A percentile compares a stretch with the other conserved stretches of the same genome.
Conservation (phyloP, 768 basidiomycete species). For the Suillus clintonianus region DNA sequence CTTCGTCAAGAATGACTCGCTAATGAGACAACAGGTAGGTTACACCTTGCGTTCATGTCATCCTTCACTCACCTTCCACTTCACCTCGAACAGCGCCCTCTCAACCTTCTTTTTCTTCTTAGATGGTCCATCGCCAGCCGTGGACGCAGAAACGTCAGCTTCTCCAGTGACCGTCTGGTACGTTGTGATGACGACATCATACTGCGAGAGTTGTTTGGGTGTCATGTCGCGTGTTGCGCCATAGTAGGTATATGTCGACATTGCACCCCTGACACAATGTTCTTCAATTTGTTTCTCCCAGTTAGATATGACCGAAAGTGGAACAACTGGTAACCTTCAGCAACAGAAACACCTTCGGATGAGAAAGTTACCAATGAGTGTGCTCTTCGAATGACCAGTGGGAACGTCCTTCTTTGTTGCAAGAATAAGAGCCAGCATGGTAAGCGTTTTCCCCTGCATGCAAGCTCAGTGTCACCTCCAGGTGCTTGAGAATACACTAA, state of each 20-base stretch:
- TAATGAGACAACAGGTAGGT: conserved; percentile 21
- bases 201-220: conserved; percentile 58
- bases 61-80: conserved; percentile 70
- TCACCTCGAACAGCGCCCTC: conserved; percentile 62
- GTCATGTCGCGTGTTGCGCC: conserved; percentile 63
- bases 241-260: conserved; percentile 70
- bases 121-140: conserved; percentile 27
- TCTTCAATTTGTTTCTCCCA: conserved; percentile 86
- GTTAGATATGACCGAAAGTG: conserved; percentile 83
- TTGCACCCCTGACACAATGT: conserved; percentile 56
- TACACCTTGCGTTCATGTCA: not conserved
- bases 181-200: conserved; percentile 83
- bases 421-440: conserved; percentile 80
- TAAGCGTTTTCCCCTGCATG: conserved; percentile 83
- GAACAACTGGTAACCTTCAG: conserved; percentile 54
- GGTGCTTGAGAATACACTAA: conserved; percentile 20
- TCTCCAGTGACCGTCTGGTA: conserved; percentile 74
- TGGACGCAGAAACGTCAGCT: conserved; percentile 26
- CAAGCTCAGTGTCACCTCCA: conserved; percentile 5
- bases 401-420: conserved; percentile 72
- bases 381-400: conserved; percentile 58
- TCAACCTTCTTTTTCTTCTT: conserved; percentile 62
- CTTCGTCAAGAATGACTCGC: conserved; percentile 87
- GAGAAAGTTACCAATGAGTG: conserved; percentile 66
- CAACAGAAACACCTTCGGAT: conserved; percentile 1